These are phyloP conservation scores for Furculomyces boomerangus DNA, from an alignment of 371 early-diverging fungal species.

Conservation along the genomic window DNA sequence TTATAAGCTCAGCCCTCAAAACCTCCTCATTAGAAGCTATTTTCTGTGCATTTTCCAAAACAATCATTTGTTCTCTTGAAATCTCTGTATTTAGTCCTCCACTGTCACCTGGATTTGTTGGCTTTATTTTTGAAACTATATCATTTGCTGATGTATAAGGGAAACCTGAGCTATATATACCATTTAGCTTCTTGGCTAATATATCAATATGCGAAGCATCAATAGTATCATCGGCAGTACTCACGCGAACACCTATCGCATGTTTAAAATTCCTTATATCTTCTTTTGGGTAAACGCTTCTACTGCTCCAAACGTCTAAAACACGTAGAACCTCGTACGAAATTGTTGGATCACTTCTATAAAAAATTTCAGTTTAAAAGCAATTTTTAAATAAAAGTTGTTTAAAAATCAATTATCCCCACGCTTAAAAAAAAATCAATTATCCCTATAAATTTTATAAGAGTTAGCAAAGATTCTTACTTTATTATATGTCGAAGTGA, in stretches of 20 bases:
- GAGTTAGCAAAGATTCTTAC: background rate
- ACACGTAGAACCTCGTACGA: constrained; percentile 1
- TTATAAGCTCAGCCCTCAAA: background rate
- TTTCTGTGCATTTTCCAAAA: background rate
- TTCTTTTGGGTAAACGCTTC: background rate
- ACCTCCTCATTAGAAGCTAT: background rate
- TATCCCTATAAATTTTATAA: background rate
- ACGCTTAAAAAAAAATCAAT: background rate
- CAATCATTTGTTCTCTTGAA: background rate
- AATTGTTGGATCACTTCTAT: background rate
- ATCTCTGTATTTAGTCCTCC: background rate
- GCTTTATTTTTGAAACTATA: background rate
- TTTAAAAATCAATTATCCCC: background rate
- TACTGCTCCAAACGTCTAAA: constrained; percentile 1
- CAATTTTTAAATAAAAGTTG: background rate
- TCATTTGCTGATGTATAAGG: background rate
- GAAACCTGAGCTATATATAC: background rate
- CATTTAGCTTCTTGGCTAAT: background rate
- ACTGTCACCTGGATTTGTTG: background rate
- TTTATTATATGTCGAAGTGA: background rate
- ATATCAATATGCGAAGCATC: too few species aligned
- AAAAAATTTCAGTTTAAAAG: background rate
- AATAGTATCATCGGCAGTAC: background rate
- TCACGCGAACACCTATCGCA: background rate
- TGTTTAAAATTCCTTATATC: background rate